phyloP scores from a whole-genome alignment of 2,329 filamentous ascomycete species.

The Rhexocercosporidium sp. region DNA sequence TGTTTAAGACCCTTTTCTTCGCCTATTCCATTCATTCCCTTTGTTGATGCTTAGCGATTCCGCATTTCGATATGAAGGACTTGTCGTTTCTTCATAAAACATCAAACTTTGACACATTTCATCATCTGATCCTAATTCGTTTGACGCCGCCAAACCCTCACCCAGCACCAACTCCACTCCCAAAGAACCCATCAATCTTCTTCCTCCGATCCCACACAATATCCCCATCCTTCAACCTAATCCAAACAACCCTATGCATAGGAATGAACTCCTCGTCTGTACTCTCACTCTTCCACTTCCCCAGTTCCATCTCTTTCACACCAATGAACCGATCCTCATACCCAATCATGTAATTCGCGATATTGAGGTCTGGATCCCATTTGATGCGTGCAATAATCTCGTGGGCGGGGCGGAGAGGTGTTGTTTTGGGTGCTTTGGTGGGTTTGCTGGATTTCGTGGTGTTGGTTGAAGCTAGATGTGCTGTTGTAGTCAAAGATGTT shows the following conservation, averaged over 20 bases:
- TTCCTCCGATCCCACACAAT: conserved; percentile 11
- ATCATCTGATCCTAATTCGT: too few species aligned
- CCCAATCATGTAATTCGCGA: conserved; percentile 59
- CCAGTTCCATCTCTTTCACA: conserved; percentile 57
- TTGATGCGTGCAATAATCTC: conserved; percentile 65
- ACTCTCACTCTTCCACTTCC: conserved; percentile 64
- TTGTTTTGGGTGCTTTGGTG: neutral
- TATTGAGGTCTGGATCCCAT: conserved; percentile 61
- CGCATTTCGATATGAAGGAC: too few species aligned
- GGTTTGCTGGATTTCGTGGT: neutral
- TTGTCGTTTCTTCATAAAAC: too few species aligned
- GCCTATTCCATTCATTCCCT: too few species aligned
- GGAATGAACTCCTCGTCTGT: conserved; percentile 71
- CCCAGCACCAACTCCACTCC: neutral
- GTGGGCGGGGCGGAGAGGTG: conserved; percentile 55
- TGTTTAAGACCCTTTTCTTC: too few species aligned
- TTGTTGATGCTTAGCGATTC: too few species aligned
- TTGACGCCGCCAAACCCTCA: neutral
- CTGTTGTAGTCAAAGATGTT: neutral
- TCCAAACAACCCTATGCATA: conserved; percentile 66
- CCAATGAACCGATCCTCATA: conserved; percentile 66
- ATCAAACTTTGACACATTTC: too few species aligned
- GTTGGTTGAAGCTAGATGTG: neutral
- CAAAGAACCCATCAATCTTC: conserved; percentile 11
- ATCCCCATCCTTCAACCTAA: conserved; percentile 56